Evolutionary conservation across 2,329 filamentous ascomycete species (phyloP).

Genomic region (Trichocomaceae sp.): DNA sequence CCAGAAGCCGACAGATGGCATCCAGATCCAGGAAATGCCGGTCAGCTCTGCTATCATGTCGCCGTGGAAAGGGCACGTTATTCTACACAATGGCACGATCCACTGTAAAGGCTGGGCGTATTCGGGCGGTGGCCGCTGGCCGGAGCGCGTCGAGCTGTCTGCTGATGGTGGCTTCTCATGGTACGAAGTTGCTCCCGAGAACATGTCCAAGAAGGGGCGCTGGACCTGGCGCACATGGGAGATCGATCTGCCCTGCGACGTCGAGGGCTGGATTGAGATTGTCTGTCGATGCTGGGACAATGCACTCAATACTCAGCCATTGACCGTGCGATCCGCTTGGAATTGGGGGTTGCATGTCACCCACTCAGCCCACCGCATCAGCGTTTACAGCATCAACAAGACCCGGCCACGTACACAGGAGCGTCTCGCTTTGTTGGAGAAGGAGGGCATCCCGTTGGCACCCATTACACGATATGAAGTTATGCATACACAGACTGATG

Average conservation of each 20-base stretch:
- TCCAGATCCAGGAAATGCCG: conserved; percentile 66
- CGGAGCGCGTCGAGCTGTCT: conserved; percentile 58
- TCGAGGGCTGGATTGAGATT: conserved; percentile 56
- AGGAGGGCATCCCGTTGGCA: conserved; percentile 25
- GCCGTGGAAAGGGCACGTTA: conserved; percentile 53
- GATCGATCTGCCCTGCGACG: conserved; percentile 55
- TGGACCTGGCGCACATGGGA: conserved; percentile 62
- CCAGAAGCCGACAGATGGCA: conserved; percentile 51
- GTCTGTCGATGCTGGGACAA: conserved; percentile 58
- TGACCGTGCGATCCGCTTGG: conserved; percentile 50
- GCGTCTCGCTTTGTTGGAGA: conserved; percentile 25
- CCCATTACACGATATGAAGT: conserved; percentile 29
- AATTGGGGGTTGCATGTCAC: conserved; percentile 39
- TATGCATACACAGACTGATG: conserved; percentile 22
- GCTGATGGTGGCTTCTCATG: conserved; percentile 58
- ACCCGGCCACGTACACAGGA: conserved; percentile 21
- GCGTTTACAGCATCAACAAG: conserved; percentile 34
- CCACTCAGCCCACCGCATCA: conserved; percentile 32
- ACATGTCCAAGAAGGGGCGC: conserved; percentile 56
- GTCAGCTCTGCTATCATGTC: conserved; percentile 62
- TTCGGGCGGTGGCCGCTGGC: conserved; percentile 53
- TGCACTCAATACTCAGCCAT: conserved; percentile 54
- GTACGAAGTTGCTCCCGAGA: conserved; percentile 57
- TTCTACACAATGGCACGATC: conserved; percentile 56
- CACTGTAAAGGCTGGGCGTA: conserved; percentile 54